Base-by-base conservation (phyloP, 352 stramenopile species). In the Globisporangium acanthophoron region DNA sequence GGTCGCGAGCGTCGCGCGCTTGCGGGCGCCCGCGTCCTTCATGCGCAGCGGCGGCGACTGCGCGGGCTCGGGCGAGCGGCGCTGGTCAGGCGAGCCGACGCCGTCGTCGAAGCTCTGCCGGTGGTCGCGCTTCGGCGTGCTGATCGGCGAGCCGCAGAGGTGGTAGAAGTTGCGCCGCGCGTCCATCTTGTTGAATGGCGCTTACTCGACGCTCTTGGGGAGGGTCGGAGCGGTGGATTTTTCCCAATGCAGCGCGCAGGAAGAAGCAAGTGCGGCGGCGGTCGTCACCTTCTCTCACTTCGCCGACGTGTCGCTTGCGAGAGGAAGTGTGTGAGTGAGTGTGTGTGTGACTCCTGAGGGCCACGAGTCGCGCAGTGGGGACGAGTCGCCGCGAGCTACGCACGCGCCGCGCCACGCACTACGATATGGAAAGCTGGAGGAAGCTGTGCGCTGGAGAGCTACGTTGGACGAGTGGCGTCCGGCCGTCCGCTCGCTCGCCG, bases 81-180 rank as follows among this genome's bases (percentile, higher is more conserved):
- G 37, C 54, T 75, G 63, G 27, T 65, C 76, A 33, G 65, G 66
- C 20, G 61, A 73, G 8, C 49, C 44, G 20, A 67, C 65, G 20
- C 55, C 59, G 54, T 73, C 69, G 45, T 62, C 64, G 35, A 61
- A 61, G 44, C 76, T 68, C 41, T 74, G 57, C 24, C 75, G 71
- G 51, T 85, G 65, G 43, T 82, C 64, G 46, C 75, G 63, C 62
- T 78, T 83, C 31, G 77, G 59, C 9, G 78, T 87, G 37, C 82
- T 82, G 61, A 92, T 92, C 21, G 82, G 82, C 48, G 82, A 92
- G n/a, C 82, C 82, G 53, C 78, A 90, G 7, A 88, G 64, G 55
- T 82, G 74, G 57, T 88, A 90, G 62, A 92, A 92, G 50, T 69
- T 54, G 59, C 67, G 63, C 31, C 52, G 62, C 37, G 44, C n/a